Evolutionary conservation across 768 basidiomycete species (phyloP).

Genomic region (Hypsizygus marmoreus): DNA sequence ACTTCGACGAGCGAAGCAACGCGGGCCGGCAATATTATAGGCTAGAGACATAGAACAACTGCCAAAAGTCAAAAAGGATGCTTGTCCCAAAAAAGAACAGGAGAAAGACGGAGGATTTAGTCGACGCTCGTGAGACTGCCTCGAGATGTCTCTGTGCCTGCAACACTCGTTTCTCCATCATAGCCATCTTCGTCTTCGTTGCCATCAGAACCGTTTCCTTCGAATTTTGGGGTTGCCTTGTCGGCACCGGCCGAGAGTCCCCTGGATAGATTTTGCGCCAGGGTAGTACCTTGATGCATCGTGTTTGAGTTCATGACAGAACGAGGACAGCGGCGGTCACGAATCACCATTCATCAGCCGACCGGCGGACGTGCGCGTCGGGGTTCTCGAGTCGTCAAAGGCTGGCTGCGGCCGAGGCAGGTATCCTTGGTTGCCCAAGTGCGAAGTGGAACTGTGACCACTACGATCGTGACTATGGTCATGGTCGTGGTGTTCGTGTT

Average conservation of each 20-base stretch:
- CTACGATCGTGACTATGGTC: conserved; percentile 1
- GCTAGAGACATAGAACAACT: background rate
- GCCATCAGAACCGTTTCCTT: background rate
- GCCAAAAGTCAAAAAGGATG: conserved; percentile 9
- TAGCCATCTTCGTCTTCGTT: conserved; percentile 26
- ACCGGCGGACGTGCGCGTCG: conserved; percentile 34
- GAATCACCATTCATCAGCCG: conserved; percentile 51
- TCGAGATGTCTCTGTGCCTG: conserved; percentile 42
- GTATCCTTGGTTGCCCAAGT: background rate
- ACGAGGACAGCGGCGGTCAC: conserved; percentile 31
- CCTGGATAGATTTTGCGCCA: background rate
- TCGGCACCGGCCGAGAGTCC: conserved; percentile 1
- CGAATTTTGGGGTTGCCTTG: background rate
- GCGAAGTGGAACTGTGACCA: no score
- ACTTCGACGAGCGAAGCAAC: background rate
- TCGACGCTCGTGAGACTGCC: conserved; percentile 57
- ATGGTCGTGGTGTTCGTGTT: background rate
- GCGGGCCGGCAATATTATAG: conserved; percentile 11
- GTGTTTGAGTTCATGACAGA: conserved; percentile 10
- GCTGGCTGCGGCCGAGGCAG: conserved; percentile 18
- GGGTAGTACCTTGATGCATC: conserved; percentile 13
- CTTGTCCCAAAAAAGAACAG: background rate
- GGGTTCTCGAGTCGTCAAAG: conserved; percentile 30
- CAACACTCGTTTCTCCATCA: conserved; percentile 40
- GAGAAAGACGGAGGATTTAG: conserved; percentile 18